phyloP scores from a whole-genome alignment of 768 basidiomycete genomes.

The Brasilioporus rufonigricans region DNA sequence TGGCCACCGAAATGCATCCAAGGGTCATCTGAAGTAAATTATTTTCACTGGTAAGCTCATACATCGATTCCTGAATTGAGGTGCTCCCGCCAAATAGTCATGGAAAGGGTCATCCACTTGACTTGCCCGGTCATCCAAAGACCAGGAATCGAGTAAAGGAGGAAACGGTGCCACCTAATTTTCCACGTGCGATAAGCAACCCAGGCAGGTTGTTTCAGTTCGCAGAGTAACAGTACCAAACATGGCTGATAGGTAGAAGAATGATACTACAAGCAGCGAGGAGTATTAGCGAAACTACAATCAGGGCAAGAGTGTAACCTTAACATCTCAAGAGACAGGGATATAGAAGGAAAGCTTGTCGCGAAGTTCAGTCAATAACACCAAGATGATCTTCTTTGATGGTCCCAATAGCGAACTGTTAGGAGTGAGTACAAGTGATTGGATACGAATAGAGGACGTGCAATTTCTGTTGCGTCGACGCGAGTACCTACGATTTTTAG shows the following conservation, averaged over 20 bases:
- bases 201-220: background rate
- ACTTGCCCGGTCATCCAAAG: too few relatives aligned
- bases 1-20: too few relatives aligned
- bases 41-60: too few relatives aligned
- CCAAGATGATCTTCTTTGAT: conserved; percentile 99
- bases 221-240: background rate
- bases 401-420: conserved; percentile 92
- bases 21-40: too few relatives aligned
- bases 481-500: conserved; percentile 98
- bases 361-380: conserved; percentile 64
- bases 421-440: background rate
- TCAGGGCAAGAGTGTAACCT: background rate
- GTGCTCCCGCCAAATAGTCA: too few relatives aligned
- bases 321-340: background rate
- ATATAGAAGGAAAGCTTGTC: background rate
- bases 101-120: too few relatives aligned
- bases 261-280: background rate
- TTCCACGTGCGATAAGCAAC: background rate
- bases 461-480: conserved; percentile 97
- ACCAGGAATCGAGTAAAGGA: too few relatives aligned
- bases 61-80: too few relatives aligned
- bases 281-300: conserved; percentile 3
- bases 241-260: background rate
- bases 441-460: conserved; percentile 39
- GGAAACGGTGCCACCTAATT: background rate